Base-by-base conservation (phyloP, 2,329 filamentous ascomycete species). In the Grosmannia clavigera region DNA sequence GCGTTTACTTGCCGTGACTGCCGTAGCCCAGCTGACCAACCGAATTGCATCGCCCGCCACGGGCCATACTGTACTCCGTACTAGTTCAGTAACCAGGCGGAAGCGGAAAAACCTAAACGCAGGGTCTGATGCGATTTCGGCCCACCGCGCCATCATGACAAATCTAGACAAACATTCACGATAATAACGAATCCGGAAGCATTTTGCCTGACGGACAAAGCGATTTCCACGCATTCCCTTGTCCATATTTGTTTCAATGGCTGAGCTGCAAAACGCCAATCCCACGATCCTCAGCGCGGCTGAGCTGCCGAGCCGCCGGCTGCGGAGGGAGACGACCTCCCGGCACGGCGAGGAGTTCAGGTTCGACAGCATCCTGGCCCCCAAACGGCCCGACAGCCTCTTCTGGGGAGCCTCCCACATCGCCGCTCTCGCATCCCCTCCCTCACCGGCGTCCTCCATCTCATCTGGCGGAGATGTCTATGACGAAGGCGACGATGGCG, bases 281-380 rank as follows among this genome's bases (percentile, higher is more conserved):
- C 94, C 94, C 59, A 95, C 90, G 64, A 92, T 99, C 70, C 78
- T 97, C 68, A 95, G 86, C 74, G 82, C 85, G 58, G 89, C 90
- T 52, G 90, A 97, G 74, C 83, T 99, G 57, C 92, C 94, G 53
- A 94, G 90, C 35, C 86, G 92, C 64, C 80, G 82, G 65, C 77
- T 80, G 67, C 76, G 81, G 67, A 76, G 75, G 65, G 75, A 76
- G 64, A 72, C 72, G 38, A 72, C 74, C 11, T 19, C 75, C 76
- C 52, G 79, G 76, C 64, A 73, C 68, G 76, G 75, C 1, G 73
- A 75, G 12, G 78, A 79, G 61, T 74, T 74, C 27, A 76, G 73
- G 64, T 79, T 79, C 63, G 73, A 75, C 64, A 68, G 73, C 60
- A 65, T 81, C 57, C 72, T 81, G 55, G 73, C 78, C 56, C 73